Percentiles rank a stretch among this genome's conserved stretches.
Evolutionary conservation across 2,329 filamentous ascomycete species (phyloP).

Genomic region (Onygenales sp.): DNA sequence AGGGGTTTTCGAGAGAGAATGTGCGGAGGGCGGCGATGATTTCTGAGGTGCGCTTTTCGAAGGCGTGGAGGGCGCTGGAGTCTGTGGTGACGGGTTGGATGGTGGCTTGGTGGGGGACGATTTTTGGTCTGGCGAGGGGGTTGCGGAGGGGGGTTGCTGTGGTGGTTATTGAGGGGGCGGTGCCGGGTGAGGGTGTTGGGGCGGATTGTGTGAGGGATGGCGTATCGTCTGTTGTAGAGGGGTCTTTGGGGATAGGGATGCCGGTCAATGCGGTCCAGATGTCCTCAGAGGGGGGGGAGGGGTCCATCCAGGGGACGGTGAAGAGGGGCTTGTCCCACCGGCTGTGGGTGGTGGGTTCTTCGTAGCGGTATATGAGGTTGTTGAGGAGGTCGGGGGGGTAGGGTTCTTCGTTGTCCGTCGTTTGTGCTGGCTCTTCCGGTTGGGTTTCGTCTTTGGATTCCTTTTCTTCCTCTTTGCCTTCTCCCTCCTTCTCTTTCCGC

Average conservation of each 20-base stretch:
- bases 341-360: constrained; percentile 57
- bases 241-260: constrained; percentile 19
- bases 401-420: constrained; percentile 20
- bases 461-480: constrained; percentile 1
- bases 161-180: constrained; percentile 1
- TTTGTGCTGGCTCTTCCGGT: constrained; percentile 4
- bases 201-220: constrained; percentile 9
- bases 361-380: constrained; percentile 57
- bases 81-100: constrained; percentile 30
- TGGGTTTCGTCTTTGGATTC: background rate
- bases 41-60: constrained; percentile 34
- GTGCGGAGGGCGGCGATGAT: constrained; percentile 32
- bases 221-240: constrained; percentile 6
- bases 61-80: constrained; percentile 31
- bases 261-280: constrained; percentile 51
- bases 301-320: constrained; percentile 49
- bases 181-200: constrained; percentile 6
- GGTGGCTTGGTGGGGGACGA: constrained; percentile 32
- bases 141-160: background rate
- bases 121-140: constrained; percentile 13
- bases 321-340: constrained; percentile 59
- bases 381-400: constrained; percentile 51
- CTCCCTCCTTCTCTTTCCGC: constrained; percentile 1
- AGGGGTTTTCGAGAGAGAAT: constrained; percentile 30
- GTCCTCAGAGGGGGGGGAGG: constrained; percentile 45